phyloP scores from a whole-genome alignment of 192 early-diverging fungal species.

The Coemansia pectinata region DNA sequence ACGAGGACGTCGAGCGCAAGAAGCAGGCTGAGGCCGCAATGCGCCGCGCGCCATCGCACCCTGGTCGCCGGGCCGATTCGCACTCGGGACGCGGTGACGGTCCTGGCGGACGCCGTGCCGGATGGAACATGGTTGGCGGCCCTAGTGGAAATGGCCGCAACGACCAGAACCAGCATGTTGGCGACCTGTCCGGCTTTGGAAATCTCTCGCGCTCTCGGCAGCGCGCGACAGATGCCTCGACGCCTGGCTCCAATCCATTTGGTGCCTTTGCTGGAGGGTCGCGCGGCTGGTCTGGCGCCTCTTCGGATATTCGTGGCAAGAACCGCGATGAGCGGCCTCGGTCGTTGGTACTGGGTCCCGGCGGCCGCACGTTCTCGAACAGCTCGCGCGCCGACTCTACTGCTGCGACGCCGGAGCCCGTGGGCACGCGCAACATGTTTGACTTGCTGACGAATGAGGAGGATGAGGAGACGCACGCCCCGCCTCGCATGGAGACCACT shows the following conservation, averaged over 20 bases:
- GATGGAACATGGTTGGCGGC: slow-evolving; percentile 65
- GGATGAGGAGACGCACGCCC: slow-evolving; percentile 37
- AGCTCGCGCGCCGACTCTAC: slow-evolving; percentile 52
- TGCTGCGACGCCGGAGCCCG: slow-evolving; percentile 48
- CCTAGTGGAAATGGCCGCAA: slow-evolving; percentile 65
- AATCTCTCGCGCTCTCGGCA: slow-evolving; percentile 62
- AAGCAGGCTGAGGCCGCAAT: slow-evolving; percentile 71
- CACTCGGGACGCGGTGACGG: slow-evolving; percentile 66
- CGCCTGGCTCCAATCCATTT: slow-evolving; percentile 34
- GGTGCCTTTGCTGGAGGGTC: slow-evolving; percentile 53
- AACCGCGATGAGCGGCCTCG: slow-evolving; percentile 34
- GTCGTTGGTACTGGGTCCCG: slow-evolving; percentile 22
- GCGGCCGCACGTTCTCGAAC: slow-evolving; percentile 48
- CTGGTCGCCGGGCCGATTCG: slow-evolving; percentile 58
- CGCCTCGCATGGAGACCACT: slow-evolving; percentile 37
- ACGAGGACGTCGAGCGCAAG: slow-evolving; percentile 69
- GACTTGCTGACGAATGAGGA: slow-evolving; percentile 47
- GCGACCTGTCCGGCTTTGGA: slow-evolving; percentile 78
- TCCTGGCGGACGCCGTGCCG: slow-evolving; percentile 55
- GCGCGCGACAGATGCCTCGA: slow-evolving; percentile 18
- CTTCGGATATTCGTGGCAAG: slow-evolving; percentile 47
- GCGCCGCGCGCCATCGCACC: slow-evolving; percentile 64
- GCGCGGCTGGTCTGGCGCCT: slow-evolving; percentile 33
- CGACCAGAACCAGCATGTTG: slow-evolving; percentile 60
- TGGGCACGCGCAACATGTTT: slow-evolving; percentile 53